Evolutionary conservation across 768 basidiomycete genomes (phyloP), one percentile per base, ranked within the genome.

Genomic region (Termitomyces sp.): DNA sequence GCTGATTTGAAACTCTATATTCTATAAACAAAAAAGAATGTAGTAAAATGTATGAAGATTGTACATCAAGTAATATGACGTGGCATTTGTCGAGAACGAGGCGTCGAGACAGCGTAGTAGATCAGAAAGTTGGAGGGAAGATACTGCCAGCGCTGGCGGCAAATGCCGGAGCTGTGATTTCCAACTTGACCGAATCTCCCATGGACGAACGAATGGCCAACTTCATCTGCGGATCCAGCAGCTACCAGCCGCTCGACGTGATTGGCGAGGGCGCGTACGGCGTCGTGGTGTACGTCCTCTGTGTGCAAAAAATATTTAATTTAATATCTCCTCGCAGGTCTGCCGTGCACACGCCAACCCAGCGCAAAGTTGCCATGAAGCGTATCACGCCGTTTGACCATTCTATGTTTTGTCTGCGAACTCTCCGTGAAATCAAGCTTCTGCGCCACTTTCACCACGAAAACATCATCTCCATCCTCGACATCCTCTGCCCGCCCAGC

Each of bases 211-310:
- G 61, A 56, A 67, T 80, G 61, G 67, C 75, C 43, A 75, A 72
- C 58, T 87, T 86, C 59, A 73, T 77, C 57, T 79, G 81, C 55
- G 81, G 78, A 41, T 41, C 40, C 46, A 73, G 76, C 54, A 71
- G 75, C 67, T 95, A 95, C 71, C 81, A 85, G 68, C 83, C 91
- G 1, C 74, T 90, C 50, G 90, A 93, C 72, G 85, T 92, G 61
- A 91, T 95, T 55, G 95, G 96, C 35, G 96, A 98, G 69, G 96
- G 95, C 44, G 95, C 93, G 14, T 96, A 96, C 74, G 95, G 95
- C 41, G 85, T 95, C 3, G 53, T 54, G 5, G 53, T 68, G 95
- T 97, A 48, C 88, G 88, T 78, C 78, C 54, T 63, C 70, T 43
- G 41, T 8, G 40, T 8, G 6, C n/a, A 4, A 5, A 10, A 40